phyloP scores from a whole-genome alignment of 139 green algal species.

The Chlorella vulgaris region DNA sequence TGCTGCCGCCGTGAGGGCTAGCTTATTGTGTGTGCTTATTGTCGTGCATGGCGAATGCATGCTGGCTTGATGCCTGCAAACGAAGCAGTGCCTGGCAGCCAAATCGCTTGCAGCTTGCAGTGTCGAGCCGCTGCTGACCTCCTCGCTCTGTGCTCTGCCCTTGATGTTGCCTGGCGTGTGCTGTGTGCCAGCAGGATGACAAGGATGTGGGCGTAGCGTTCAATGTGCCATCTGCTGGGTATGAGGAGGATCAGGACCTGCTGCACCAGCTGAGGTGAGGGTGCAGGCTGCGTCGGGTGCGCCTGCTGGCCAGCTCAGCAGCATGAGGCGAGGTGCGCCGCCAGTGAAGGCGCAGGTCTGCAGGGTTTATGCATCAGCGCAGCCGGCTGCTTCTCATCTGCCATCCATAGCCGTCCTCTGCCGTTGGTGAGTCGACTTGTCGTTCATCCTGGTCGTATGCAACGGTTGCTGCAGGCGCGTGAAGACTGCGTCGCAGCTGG shows the following conservation, averaged over 20 bases:
- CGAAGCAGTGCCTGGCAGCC: no score
- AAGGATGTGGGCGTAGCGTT: background rate
- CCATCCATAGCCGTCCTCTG: background rate
- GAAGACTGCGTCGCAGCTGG: constrained; percentile 5
- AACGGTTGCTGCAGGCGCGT: constrained; percentile 3
- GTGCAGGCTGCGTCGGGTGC: background rate
- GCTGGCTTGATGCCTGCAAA: no score
- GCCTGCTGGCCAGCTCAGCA: no score
- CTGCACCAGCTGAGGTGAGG: constrained; percentile 25
- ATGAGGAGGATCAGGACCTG: background rate
- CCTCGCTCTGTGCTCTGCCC: no score
- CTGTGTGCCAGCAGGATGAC: constrained; percentile 2
- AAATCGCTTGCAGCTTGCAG: no score
- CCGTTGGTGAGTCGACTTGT: background rate
- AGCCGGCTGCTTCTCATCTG: background rate
- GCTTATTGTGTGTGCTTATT: no score
- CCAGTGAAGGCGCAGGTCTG: no score
- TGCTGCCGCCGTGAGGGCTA: background rate
- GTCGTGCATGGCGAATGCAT: no score
- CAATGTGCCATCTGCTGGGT: constrained; percentile 10
- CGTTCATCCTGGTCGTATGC: background rate
- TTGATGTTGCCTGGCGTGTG: no score
- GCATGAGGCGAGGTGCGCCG: no score
- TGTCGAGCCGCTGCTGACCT: no score
- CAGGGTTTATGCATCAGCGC: no score